phyloP scores from a whole-genome alignment of 2,329 filamentous ascomycete species.

The Aureobasidium sp. region DNA sequence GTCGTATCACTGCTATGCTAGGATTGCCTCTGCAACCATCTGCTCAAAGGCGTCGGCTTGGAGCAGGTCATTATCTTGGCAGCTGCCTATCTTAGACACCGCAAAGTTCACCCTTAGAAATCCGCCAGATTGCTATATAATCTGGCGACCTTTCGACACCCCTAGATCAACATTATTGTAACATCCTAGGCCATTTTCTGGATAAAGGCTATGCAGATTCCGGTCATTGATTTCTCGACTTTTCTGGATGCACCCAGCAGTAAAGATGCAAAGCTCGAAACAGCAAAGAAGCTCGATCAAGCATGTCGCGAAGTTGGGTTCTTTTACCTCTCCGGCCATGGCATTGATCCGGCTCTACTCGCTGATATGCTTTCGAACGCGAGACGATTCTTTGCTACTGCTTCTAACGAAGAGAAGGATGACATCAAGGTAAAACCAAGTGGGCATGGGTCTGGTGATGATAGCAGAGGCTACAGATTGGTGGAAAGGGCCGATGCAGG shows the following conservation, averaged over 20 bases:
- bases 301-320: conserved; percentile 9
- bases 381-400: conserved; percentile 3
- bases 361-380: not conserved
- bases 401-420: not conserved
- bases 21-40: too few species aligned
- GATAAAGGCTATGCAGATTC: not conserved
- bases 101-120: not conserved
- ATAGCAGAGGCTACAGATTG: not conserved
- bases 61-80: not conserved
- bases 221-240: not conserved
- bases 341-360: not conserved
- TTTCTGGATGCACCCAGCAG: not conserved
- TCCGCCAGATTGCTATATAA: not conserved
- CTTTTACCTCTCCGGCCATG: conserved; percentile 10
- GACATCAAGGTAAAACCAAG: not conserved
- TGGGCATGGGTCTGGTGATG: not conserved
- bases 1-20: too few species aligned
- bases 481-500: not conserved
- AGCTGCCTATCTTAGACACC: not conserved
- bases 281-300: not conserved
- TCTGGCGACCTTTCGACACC: not conserved
- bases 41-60: too few species aligned
- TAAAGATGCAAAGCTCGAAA: not conserved
- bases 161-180: not conserved
- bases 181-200: not conserved